Evolutionary conservation across 2,329 filamentous ascomycete species (phyloP).

Genomic region (Phoma sp.): DNA sequence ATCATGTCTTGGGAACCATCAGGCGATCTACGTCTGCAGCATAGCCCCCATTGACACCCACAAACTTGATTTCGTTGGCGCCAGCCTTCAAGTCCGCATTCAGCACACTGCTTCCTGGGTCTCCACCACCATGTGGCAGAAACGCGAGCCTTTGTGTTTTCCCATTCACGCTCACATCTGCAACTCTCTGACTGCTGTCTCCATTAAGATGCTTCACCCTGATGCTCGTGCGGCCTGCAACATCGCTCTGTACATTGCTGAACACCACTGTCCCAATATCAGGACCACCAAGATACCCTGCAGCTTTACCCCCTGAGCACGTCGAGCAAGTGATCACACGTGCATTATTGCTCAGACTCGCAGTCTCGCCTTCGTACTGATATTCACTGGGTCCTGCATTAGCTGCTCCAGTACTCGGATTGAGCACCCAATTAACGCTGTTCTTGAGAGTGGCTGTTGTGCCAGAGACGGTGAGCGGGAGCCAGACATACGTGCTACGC

Average conservation of each 20-base stretch:
- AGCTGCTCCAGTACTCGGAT: slow-evolving; percentile 54
- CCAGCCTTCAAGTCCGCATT: slow-evolving; percentile 58
- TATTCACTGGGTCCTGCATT: slow-evolving; percentile 54
- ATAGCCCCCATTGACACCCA: slow-evolving; percentile 54
- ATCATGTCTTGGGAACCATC: slow-evolving; percentile 57
- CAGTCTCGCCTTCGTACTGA: slow-evolving; percentile 60
- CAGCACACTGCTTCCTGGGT: slow-evolving; percentile 56
- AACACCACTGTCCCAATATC: slow-evolving; percentile 61
- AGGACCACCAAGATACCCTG: slow-evolving; percentile 54
- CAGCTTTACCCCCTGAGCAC: slow-evolving; percentile 58
- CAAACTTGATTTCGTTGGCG: slow-evolving; percentile 55
- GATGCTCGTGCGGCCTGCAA: slow-evolving; percentile 57
- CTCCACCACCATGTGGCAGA: slow-evolving; percentile 55
- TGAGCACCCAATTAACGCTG: slow-evolving; percentile 61
- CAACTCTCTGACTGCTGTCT: slow-evolving; percentile 59
- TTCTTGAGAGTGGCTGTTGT: slow-evolving; percentile 59
- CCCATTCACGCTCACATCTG: slow-evolving; percentile 63
- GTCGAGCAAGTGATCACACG: slow-evolving; percentile 55
- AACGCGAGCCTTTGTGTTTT: slow-evolving; percentile 60
- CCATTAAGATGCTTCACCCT: slow-evolving; percentile 64
- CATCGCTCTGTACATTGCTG: slow-evolving; percentile 52
- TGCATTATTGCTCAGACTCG: slow-evolving; percentile 54
- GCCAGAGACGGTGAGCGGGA: slow-evolving; percentile 62
- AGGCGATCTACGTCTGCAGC: slow-evolving; percentile 62
- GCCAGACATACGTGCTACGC: slow-evolving; percentile 68